Base-by-base conservation (phyloP, 768 basidiomycete species). In the Pleurotus tuoliensis region DNA sequence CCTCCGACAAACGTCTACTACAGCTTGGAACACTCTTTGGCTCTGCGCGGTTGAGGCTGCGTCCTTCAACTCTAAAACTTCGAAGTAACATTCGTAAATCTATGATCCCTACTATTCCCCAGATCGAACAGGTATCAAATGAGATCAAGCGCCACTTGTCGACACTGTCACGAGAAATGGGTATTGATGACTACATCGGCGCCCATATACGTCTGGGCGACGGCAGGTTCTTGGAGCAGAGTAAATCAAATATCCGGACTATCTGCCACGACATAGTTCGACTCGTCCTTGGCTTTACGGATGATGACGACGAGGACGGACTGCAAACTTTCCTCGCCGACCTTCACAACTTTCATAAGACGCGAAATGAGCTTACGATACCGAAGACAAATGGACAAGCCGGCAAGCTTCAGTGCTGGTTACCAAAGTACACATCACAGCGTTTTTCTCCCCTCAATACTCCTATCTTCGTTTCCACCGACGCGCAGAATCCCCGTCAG, bases 1-100 rank as follows among this genome's bases (percentile, higher is more conserved):
- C 64, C 25, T 66, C 71, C 18, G 62, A 64, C 3, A 72, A 82
- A 56, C 81, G 76, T 7, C 77, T 92, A 24, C 64, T 94, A 13
- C 82, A 87, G 56, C 64, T 93, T 12, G 91, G 91, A 7, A 84
- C 86, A 0, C 76, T 92, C 1, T 92, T 92, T 69, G 90, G 89
- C 4, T 86, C 88, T 1, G 83, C 84, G 2, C 80, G 92, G 7
- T 71, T 92, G 2, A 76, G 79, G 20, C 73, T 90, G 0, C 74
- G 70, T 18, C 41, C 5, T 8, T 62, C 72, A 25, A 61, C 63
- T 60, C 64, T 73, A 48, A 66, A 63, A 12, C 62, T 82, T 24
- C 82, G 84, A 2, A 65, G 71, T 5, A 61, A 68, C 15, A 72
- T 87, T 49, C 80, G 88, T 13, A 68, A 71, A 56, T 66, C 64